Base-by-base conservation (phyloP, 306 rosid species). In the Astragalus membranaceus region DNA sequence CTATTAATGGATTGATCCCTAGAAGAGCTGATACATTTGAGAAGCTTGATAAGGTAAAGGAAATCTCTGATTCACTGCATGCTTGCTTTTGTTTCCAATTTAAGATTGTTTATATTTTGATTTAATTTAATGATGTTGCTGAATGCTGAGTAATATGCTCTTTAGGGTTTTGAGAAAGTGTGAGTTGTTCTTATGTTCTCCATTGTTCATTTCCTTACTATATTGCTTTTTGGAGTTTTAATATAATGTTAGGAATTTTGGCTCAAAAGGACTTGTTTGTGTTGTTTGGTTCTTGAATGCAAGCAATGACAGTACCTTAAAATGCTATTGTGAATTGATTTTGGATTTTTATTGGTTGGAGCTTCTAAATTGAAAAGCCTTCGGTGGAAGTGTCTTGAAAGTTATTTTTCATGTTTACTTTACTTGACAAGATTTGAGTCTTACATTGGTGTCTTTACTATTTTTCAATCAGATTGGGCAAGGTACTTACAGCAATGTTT, bases 1-100 rank as follows among this genome's bases (percentile, higher is more conserved):
- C 99, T 42, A 89, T 94, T 73, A 89, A 87, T 30, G 99, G 99
- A 62, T 85, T 92, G 89, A 88, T 84, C 7, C 99, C 99, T 10
- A 85, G 97, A 46, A 88, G 96, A 1, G 97, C 97, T 48, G 97
- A 95, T 39, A 78, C 91, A 49, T 91, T 91, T 66, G 93, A 95
- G 91, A 95, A 95, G 87, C 89, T 95, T 48, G 95, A 89, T 74
- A 95, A 89, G 92, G 97, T 89, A 73, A 60, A 10, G 6, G 10
- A 8, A 48, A 43, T 62, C 8, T 57, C 0, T 9, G 20, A 75
- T 33, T 50, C 2, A 4, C 0, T 68, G 6, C 15, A 53, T 58
- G 10, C 29, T 33, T 60, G 49, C 12, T 61, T 61, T 61, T 41
- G 20, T 69, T 74, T 60, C 35, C 41, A 50, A 35, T 60, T 47